Conservation (phyloP, 345 rosid genomes). For the Gynandropsis gynandra region DNA sequence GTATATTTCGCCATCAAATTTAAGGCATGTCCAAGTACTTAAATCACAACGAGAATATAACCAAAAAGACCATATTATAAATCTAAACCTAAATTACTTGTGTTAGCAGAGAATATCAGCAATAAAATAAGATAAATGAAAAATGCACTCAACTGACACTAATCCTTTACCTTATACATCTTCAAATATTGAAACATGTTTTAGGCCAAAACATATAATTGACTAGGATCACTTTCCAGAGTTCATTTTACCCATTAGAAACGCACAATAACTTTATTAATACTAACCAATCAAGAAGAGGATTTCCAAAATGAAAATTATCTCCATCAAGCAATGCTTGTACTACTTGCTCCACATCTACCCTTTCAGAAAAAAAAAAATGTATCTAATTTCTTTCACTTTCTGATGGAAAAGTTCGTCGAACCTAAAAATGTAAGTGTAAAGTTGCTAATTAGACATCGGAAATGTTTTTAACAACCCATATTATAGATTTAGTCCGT, state of each 20-base stretch:
- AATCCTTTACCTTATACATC: not conserved
- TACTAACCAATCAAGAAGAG: conserved; percentile 67
- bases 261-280: conserved; percentile 3
- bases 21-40: conserved; percentile 2
- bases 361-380: conserved; percentile 74
- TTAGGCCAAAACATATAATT: conserved; percentile 2
- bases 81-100: not conserved
- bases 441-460: no score
- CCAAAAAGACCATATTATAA: conserved; percentile 3
- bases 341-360: conserved; percentile 50
- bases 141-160: not conserved
- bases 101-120: no score
- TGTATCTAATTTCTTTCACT: conserved; percentile 53
- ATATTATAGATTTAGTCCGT: no score
- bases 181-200: not conserved
- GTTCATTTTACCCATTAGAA: no score
- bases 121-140: no score
- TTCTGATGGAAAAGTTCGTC: conserved; percentile 64
- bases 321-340: conserved; percentile 60
- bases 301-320: conserved; percentile 81
- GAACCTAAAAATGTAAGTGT: conserved; percentile 43
- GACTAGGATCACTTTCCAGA: no score
- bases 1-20: conserved; percentile 11
- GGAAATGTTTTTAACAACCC: no score
- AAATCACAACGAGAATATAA: not conserved